Conservation (phyloP, 1,284 basidiomycete species). For the Calocybe gambosa region DNA sequence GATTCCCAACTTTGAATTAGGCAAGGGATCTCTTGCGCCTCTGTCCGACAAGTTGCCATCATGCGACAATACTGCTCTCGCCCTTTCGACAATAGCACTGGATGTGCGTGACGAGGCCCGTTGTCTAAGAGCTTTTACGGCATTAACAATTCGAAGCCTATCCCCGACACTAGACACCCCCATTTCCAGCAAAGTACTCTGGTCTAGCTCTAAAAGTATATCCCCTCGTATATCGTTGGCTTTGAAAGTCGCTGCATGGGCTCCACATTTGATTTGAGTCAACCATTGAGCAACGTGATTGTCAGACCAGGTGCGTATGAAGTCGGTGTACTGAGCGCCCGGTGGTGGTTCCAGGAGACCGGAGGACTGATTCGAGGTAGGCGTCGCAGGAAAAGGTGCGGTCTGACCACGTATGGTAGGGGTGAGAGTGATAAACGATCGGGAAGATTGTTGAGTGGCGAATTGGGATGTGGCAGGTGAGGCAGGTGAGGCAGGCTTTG, state of each 20-base stretch:
- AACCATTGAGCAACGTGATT: conserved; percentile 68
- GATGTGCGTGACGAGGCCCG: conserved; percentile 32
- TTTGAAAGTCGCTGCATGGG: conserved; percentile 67
- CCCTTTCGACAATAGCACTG: conserved; percentile 20
- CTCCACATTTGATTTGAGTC: conserved; percentile 63
- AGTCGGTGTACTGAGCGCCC: conserved; percentile 54
- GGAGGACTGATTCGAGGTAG: conserved; percentile 26
- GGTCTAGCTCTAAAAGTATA: conserved; percentile 85
- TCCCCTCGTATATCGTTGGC: conserved; percentile 86
- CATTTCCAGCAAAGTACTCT: conserved; percentile 82
- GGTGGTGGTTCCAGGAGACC: conserved; percentile 50
- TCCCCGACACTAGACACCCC: conserved; percentile 86
- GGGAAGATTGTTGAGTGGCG: conserved; percentile 29
- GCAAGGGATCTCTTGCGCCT: conserved; percentile 10
- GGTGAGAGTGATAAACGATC: conserved; percentile 32
- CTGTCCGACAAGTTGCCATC: conserved; percentile 10
- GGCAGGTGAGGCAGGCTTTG: conserved; percentile 46
- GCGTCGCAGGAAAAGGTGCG: conserved; percentile 35
- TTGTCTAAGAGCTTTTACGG: conserved; percentile 73
- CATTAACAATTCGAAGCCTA: conserved; percentile 78
- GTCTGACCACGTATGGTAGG: conserved; percentile 32
- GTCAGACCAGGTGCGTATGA: conserved; percentile 65
- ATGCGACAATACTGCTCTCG: conserved; percentile 15
- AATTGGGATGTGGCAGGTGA: conserved; percentile 39
- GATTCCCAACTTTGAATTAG: conserved; percentile 29